Evolutionary conservation across 768 basidiomycete species (phyloP).

Genomic region (Panellus pusillus): DNA sequence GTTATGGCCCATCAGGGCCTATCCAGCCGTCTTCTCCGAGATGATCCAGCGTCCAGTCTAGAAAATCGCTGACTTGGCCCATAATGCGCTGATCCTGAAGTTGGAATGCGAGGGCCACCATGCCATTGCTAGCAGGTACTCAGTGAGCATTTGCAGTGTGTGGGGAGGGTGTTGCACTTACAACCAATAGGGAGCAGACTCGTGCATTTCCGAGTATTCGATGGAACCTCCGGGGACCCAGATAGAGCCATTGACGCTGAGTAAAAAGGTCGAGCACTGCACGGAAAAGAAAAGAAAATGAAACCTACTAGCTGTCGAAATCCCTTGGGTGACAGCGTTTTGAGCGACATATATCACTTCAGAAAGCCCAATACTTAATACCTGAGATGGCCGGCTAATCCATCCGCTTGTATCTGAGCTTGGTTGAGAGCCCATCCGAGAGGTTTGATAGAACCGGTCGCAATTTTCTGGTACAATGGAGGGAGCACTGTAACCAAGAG

Average conservation of each 20-base stretch:
- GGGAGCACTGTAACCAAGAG: slow-evolving; percentile 26
- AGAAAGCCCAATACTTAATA: no score
- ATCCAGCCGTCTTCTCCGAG: slow-evolving; percentile 43
- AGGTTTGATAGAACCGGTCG: slow-evolving; percentile 39
- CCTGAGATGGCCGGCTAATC: slow-evolving; percentile 39
- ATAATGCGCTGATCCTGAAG: slow-evolving; percentile 37
- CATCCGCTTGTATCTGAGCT: slow-evolving; percentile 41
- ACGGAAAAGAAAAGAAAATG: background rate
- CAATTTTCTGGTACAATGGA: slow-evolving; percentile 32
- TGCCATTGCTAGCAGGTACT: slow-evolving; percentile 32
- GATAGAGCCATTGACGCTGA: slow-evolving; percentile 42
- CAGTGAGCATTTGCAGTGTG: background rate
- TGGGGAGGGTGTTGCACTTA: slow-evolving; percentile 23
- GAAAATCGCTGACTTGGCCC: slow-evolving; percentile 37
- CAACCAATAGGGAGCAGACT: slow-evolving; percentile 46
- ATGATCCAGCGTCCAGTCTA: slow-evolving; percentile 40
- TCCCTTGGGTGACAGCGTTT: slow-evolving; percentile 22
- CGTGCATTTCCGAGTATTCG: slow-evolving; percentile 47
- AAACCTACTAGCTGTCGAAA: slow-evolving; percentile 38
- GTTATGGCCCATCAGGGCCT: slow-evolving; percentile 40
- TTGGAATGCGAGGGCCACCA: slow-evolving; percentile 44
- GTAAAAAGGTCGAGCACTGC: background rate
- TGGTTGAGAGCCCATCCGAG: slow-evolving; percentile 41
- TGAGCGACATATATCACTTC: no score
- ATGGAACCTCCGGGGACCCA: slow-evolving; percentile 43